A percentile compares a stretch with the other conserved stretches of the same genome.
phyloP scores from a whole-genome alignment of 805 yeast species.

The Candida nonsorbophila region DNA sequence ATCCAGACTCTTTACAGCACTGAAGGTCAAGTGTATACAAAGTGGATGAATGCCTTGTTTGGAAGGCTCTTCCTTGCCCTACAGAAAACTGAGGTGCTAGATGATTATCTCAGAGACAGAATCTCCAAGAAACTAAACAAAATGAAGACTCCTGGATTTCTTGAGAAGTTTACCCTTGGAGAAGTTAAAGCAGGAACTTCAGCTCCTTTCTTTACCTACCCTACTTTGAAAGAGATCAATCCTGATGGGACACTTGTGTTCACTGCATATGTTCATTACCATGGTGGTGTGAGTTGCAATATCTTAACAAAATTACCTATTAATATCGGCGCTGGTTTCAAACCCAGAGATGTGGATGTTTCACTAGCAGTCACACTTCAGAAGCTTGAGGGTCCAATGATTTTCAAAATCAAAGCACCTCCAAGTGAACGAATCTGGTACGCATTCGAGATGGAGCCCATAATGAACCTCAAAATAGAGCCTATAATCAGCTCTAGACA shows the following conservation, averaged over 20 bases:
- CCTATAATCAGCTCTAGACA: slow-evolving; percentile 89
- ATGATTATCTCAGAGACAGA: slow-evolving; percentile 49
- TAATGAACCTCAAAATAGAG: slow-evolving; percentile 68
- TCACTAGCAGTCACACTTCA: slow-evolving; percentile 64
- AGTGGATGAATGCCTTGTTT: slow-evolving; percentile 85
- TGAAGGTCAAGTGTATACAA: slow-evolving; percentile 75
- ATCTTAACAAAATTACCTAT: slow-evolving; percentile 77
- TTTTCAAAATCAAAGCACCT: slow-evolving; percentile 74
- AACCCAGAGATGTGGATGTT: slow-evolving; percentile 69
- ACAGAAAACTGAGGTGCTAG: slow-evolving; percentile 66
- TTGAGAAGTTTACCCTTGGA: slow-evolving; percentile 75
- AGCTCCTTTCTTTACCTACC: slow-evolving; percentile 76
- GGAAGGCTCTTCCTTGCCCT: slow-evolving; percentile 79
- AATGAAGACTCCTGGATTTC: slow-evolving; percentile 80
- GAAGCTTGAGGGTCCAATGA: slow-evolving; percentile 67
- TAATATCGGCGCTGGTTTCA: slow-evolving; percentile 70
- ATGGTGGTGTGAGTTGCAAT: slow-evolving; percentile 71
- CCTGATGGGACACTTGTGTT: slow-evolving; percentile 76
- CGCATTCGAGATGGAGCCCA: slow-evolving; percentile 75
- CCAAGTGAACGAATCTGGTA: slow-evolving; percentile 93
- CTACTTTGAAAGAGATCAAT: slow-evolving; percentile 59
- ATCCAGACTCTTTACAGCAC: slow-evolving; percentile 76
- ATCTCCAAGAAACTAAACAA: slow-evolving; percentile 70
- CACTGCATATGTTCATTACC: slow-evolving; percentile 57
- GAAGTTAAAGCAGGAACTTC: slow-evolving; percentile 71